These are phyloP conservation scores for Emmonsiellopsis sp. DNA, from an alignment of 2,329 filamentous ascomycete genomes.

Conservation along the genomic window DNA sequence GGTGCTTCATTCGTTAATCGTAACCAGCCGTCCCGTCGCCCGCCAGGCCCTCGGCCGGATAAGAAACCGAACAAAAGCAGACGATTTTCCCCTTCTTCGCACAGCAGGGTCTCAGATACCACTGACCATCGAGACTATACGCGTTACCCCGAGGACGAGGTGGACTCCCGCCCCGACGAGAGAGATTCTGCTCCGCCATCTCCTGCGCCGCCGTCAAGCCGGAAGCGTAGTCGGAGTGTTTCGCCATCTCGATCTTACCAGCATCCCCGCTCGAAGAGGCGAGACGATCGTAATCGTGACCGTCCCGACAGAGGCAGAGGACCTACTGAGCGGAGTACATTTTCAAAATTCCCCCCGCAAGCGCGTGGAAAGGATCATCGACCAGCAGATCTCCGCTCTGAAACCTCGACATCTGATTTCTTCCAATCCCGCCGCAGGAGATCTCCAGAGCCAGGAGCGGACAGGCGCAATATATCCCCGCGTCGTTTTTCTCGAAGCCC, in stretches of 20 bases:
- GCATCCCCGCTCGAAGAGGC: constrained; percentile 20
- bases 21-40: constrained; percentile 9
- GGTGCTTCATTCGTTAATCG: constrained; percentile 18
- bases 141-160: constrained; percentile 12
- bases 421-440: constrained; percentile 18
- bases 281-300: constrained; percentile 30
- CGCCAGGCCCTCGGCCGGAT: constrained; percentile 14
- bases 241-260: constrained; percentile 24
- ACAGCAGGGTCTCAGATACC: constrained; percentile 1
- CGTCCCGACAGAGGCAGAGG: constrained; percentile 26
- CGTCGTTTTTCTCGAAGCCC: constrained; percentile 21
- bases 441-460: constrained; percentile 22
- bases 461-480: constrained; percentile 17
- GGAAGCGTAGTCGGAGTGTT: constrained; percentile 32
- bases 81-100: constrained; percentile 9
- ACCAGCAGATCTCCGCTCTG: constrained; percentile 18
- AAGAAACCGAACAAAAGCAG: constrained; percentile 16
- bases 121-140: constrained; percentile 15
- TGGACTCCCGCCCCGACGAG: constrained; percentile 16
- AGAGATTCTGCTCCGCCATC: constrained; percentile 18
- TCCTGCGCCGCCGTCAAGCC: constrained; percentile 24
- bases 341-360: constrained; percentile 25
- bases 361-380: constrained; percentile 21
- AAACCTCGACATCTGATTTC: constrained; percentile 14
- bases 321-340: constrained; percentile 23